Evolutionary conservation across 2,329 filamentous ascomycete species (phyloP).

Genomic region (Aspergillus cejpii): DNA sequence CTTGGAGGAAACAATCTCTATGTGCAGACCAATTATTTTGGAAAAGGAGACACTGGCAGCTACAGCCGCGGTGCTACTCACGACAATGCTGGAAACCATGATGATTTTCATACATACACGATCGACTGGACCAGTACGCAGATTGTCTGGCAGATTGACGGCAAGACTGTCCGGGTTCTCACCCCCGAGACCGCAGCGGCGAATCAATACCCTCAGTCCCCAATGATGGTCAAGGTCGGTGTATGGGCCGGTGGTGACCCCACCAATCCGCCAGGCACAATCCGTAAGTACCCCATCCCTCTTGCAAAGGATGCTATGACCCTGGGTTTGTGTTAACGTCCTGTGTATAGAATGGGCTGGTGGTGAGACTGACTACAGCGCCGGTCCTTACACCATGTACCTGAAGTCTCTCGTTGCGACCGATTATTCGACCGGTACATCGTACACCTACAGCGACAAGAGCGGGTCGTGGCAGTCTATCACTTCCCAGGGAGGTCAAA

Average conservation of each 20-base stretch:
- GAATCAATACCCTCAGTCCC: constrained; percentile 82
- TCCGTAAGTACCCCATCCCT: constrained; percentile 43
- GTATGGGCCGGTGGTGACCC: constrained; percentile 88
- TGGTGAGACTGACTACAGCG: constrained; percentile 73
- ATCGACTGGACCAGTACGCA: constrained; percentile 84
- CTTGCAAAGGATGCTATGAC: constrained; percentile 2
- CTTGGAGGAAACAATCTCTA: constrained; percentile 67
- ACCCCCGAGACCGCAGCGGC: constrained; percentile 60
- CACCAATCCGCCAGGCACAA: constrained; percentile 70
- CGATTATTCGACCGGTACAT: constrained; percentile 86
- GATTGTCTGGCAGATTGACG: constrained; percentile 81
- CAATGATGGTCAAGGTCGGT: constrained; percentile 90
- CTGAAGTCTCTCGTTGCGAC: constrained; percentile 69
- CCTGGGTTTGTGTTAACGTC: too few relatives aligned
- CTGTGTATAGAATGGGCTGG: constrained; percentile 62
- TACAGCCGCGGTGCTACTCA: constrained; percentile 86
- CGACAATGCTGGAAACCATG: constrained; percentile 60
- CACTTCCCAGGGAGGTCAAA: constrained; percentile 64
- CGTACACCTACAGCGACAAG: constrained; percentile 74
- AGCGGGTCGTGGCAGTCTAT: constrained; percentile 79
- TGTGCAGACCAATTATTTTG: constrained; percentile 97
- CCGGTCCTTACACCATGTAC: constrained; percentile 80
- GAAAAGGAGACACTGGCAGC: constrained; percentile 76
- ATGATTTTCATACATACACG: constrained; percentile 73
- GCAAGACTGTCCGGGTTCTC: constrained; percentile 68